These are phyloP conservation scores for Cyberlindnera japonica DNA, from an alignment of 805 yeast genomes.

Conservation along the genomic window DNA sequence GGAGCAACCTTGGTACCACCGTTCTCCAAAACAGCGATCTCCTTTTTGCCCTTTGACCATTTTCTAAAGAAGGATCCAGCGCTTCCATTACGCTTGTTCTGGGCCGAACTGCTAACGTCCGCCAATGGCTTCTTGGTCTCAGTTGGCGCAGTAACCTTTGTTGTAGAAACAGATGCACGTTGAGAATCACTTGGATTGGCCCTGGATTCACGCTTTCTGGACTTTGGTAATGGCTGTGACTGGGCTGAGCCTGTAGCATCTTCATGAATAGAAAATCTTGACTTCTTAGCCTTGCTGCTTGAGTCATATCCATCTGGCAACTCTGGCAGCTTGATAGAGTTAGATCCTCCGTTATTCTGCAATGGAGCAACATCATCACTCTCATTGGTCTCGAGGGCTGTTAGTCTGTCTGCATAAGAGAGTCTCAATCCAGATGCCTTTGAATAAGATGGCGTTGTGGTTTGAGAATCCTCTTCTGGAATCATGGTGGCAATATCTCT, in stretches of 20 bases:
- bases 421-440: slow-evolving; percentile 28
- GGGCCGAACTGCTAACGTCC: slow-evolving; percentile 22
- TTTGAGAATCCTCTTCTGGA: slow-evolving; percentile 9
- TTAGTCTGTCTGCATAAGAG: slow-evolving; percentile 38
- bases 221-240: slow-evolving; percentile 17
- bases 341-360: slow-evolving; percentile 6
- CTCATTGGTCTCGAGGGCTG: slow-evolving; percentile 16
- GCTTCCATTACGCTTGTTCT: slow-evolving; percentile 22
- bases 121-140: slow-evolving; percentile 9
- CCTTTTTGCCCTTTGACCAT: slow-evolving; percentile 25
- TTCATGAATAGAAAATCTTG: slow-evolving; percentile 8
- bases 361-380: neutral
- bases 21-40: slow-evolving; percentile 18
- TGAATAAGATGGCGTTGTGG: slow-evolving; percentile 8
- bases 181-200: neutral
- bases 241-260: slow-evolving; percentile 1
- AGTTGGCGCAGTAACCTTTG: slow-evolving; percentile 8
- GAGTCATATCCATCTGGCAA: slow-evolving; percentile 19
- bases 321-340: slow-evolving; percentile 26
- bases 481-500: slow-evolving; percentile 5
- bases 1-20: slow-evolving; percentile 5
- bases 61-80: slow-evolving; percentile 28
- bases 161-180: slow-evolving; percentile 14
- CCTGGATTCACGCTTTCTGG: slow-evolving; percentile 8
- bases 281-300: slow-evolving; percentile 12